These are phyloP conservation scores for Fusarium sp. DNA, from an alignment of 2,329 filamentous ascomycete species.

Conservation along the genomic window DNA sequence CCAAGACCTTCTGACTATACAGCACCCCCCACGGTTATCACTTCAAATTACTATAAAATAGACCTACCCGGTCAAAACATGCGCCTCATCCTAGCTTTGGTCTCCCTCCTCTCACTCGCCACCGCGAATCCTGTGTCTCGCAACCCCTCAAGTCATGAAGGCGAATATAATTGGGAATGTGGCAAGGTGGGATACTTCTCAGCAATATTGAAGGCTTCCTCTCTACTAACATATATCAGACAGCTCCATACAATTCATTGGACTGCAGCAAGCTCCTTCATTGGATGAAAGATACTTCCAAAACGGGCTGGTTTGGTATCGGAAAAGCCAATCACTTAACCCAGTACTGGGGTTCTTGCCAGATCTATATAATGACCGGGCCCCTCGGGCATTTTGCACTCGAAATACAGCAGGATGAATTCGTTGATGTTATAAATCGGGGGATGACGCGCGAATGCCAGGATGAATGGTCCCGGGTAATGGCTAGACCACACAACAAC, in stretches of 20 bases:
- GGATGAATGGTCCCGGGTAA: not conserved
- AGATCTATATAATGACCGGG: not conserved
- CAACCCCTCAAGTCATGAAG: not conserved
- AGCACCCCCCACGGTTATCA: not conserved
- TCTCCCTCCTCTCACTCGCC: not conserved
- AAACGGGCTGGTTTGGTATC: not conserved
- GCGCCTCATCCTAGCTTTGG: not conserved
- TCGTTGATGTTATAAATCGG: not conserved
- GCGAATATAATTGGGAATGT: constrained; percentile 10
- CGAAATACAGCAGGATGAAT: not conserved
- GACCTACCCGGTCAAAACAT: not conserved
- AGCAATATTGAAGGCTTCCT: not conserved
- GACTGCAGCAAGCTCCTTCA: not conserved
- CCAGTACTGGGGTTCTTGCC: not conserved
- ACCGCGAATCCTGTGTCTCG: not conserved
- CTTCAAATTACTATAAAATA: not conserved
- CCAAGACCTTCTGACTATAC: not conserved
- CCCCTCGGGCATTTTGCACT: not conserved
- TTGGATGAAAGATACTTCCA: not conserved
- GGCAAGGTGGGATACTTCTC: not conserved
- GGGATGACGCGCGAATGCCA: not conserved
- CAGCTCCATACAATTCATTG: rapidly evolving
- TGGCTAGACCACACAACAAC: not conserved
- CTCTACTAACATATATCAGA: not conserved
- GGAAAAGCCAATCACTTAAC: not conserved